Conservation (phyloP, 306 rosid species). For the Quercus dentata region DNA sequence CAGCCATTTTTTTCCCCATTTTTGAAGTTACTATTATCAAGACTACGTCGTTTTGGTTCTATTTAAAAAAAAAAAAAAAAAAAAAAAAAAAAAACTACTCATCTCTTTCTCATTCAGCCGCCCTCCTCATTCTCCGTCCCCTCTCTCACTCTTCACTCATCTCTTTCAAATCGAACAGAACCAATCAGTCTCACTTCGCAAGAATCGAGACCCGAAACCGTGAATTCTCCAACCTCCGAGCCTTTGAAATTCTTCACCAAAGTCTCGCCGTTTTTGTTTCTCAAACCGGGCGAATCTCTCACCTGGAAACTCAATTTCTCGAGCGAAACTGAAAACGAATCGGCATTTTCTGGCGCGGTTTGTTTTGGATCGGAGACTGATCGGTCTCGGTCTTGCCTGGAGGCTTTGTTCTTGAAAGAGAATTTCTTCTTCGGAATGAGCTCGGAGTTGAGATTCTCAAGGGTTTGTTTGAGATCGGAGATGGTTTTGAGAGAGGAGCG, state of each 20-base stretch:
- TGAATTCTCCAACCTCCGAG: constrained; percentile 66
- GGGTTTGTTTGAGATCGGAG: constrained; percentile 51
- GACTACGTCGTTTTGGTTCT: no score
- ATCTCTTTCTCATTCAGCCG: no score
- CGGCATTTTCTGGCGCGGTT: not conserved
- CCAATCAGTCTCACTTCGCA: constrained; percentile 80
- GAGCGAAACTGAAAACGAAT: not conserved
- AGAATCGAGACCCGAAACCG: constrained; percentile 71
- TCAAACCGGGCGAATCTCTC: constrained; percentile 64
- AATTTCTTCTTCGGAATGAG: constrained; percentile 75
- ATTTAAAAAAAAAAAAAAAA: no score
- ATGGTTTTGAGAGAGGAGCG: constrained; percentile 67
- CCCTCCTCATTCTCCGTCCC: no score
- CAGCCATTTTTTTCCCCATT: no score
- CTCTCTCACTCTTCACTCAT: no score
- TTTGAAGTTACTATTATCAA: no score
- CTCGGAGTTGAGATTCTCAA: constrained; percentile 42
- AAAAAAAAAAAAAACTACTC: no score
- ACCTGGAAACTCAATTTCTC: constrained; percentile 21
- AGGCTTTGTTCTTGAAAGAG: constrained; percentile 56
- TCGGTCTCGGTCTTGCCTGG: constrained; percentile 33
- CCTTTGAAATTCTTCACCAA: constrained; percentile 46
- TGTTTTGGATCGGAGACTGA: constrained; percentile 4
- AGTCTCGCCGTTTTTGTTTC: constrained; percentile 43
- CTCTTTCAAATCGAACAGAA: no score